Percentiles rank a stretch among this genome's conserved stretches.
Evolutionary conservation across 345 rosid genomes (phyloP).

Genomic region (Syzygium grande): DNA sequence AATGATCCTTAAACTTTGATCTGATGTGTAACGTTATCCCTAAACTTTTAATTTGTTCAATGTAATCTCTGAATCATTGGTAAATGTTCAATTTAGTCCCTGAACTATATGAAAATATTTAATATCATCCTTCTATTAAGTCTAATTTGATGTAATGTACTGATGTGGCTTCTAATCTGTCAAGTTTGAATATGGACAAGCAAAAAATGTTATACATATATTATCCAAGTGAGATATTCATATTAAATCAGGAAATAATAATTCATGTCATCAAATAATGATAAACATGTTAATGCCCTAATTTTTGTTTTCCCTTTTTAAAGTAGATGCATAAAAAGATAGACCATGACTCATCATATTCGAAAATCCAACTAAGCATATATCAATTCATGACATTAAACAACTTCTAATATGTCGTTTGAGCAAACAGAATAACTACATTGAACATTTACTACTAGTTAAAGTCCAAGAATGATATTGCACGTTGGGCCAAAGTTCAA

Average conservation of each 20-base stretch:
- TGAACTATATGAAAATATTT: background rate
- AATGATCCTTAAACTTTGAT: background rate
- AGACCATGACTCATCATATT: background rate
- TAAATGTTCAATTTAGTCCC: background rate
- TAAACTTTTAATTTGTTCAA: background rate
- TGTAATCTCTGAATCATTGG: accelerated
- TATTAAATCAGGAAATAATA: background rate
- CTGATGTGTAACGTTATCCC: accelerated
- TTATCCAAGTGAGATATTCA: background rate
- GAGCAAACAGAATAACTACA: background rate
- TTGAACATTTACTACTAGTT: background rate
- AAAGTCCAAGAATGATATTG: background rate
- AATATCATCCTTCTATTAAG: background rate
- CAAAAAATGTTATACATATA: background rate
- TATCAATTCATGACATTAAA: background rate
- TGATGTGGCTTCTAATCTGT: background rate
- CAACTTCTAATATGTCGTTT: background rate
- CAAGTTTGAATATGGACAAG: background rate
- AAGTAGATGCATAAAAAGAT: background rate
- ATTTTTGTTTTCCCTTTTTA: background rate
- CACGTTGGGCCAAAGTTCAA: background rate
- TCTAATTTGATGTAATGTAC: background rate
- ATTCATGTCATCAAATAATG: background rate
- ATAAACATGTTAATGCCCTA: background rate
- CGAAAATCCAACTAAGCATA: background rate